phyloP scores from a whole-genome alignment of 371 early-diverging fungal species.

The Syncephalastrum monosporum region DNA sequence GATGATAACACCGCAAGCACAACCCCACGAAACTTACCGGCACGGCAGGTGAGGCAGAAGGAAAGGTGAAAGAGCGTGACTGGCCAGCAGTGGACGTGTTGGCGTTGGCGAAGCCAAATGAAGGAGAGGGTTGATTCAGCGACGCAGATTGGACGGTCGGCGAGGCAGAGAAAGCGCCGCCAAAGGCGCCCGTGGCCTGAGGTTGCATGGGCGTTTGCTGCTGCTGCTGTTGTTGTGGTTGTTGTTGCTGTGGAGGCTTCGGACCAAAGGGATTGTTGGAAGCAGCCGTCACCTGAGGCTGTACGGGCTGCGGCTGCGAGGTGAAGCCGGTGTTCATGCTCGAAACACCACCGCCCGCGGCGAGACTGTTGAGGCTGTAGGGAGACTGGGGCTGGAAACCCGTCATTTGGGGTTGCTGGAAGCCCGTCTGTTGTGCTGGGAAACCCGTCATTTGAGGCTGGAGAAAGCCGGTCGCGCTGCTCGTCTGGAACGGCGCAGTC shows the following conservation, averaged over 20 bases:
- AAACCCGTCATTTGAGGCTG: slow-evolving; percentile 14
- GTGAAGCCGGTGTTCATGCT: too few species aligned
- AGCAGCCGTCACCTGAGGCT: slow-evolving; percentile 12
- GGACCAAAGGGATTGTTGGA: slow-evolving; percentile 27
- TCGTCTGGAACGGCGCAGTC: slow-evolving; percentile 29
- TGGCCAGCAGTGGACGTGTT: slow-evolving; percentile 14
- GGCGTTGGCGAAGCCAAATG: slow-evolving; percentile 8
- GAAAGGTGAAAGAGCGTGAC: slow-evolving; percentile 17
- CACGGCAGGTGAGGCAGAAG: slow-evolving; percentile 14
- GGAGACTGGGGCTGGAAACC: slow-evolving; percentile 10
- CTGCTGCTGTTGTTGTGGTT: slow-evolving; percentile 23
- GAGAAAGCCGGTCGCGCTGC: slow-evolving; percentile 6
- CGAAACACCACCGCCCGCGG: too few species aligned
- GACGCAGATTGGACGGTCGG: slow-evolving; percentile 10
- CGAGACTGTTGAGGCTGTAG: background rate
- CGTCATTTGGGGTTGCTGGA: slow-evolving; percentile 15
- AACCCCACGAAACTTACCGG: slow-evolving; percentile 16
- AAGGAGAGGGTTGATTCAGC: slow-evolving; percentile 8
- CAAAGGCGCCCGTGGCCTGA: slow-evolving; percentile 10
- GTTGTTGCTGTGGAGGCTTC: slow-evolving; percentile 7
- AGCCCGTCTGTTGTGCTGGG: slow-evolving; percentile 14
- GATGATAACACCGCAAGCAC: background rate
- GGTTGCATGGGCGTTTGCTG: slow-evolving; percentile 6
- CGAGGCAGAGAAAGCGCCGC: slow-evolving; percentile 15
- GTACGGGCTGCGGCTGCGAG: background rate